A percentile compares a stretch with the other conserved stretches of the same genome.
Evolutionary conservation across 2,329 filamentous ascomycete species (phyloP).

Genomic region (Hirsutella minnesotensis): DNA sequence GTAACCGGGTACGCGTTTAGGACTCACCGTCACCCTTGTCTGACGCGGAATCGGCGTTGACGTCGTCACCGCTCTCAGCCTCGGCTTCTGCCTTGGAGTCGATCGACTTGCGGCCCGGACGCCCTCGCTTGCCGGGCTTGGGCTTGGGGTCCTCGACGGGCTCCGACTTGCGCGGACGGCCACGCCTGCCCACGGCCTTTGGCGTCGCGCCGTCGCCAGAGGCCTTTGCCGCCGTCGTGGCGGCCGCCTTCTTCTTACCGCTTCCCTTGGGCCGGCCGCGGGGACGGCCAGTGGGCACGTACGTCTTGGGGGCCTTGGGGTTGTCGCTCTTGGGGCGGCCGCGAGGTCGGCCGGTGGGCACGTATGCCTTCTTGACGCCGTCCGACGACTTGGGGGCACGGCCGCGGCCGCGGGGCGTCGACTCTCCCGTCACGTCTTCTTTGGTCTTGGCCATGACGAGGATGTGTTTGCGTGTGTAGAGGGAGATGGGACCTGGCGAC

Average conservation of each 20-base stretch:
- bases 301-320: constrained; percentile 15
- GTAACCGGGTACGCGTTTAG: too few relatives aligned
- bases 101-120: background rate
- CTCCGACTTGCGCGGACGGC: constrained; percentile 18
- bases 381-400: constrained; percentile 20
- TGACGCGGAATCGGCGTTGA: constrained; percentile 6
- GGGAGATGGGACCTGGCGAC: too few relatives aligned
- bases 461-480: background rate
- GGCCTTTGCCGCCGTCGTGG: constrained; percentile 3
- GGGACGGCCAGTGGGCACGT: constrained; percentile 29
- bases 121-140: constrained; percentile 1
- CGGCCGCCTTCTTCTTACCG: constrained; percentile 15
- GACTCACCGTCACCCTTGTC: constrained; percentile 1
- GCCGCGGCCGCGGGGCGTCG: constrained; percentile 13
- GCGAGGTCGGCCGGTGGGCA: constrained; percentile 26
- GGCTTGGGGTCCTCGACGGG: constrained; percentile 7
- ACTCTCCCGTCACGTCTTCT: constrained; percentile 13
- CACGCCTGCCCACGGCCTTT: too few relatives aligned
- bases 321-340: constrained; percentile 29
- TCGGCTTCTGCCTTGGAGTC: background rate
- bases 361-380: constrained; percentile 24
- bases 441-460: constrained; percentile 20
- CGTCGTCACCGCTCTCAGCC: constrained; percentile 14
- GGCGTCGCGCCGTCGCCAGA: constrained; percentile 2
- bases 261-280: constrained; percentile 35